Evolutionary conservation across 129 eudicot genomes (phyloP), one percentile per base, ranked within the genome.

Genomic region (Tagetes patula): DNA sequence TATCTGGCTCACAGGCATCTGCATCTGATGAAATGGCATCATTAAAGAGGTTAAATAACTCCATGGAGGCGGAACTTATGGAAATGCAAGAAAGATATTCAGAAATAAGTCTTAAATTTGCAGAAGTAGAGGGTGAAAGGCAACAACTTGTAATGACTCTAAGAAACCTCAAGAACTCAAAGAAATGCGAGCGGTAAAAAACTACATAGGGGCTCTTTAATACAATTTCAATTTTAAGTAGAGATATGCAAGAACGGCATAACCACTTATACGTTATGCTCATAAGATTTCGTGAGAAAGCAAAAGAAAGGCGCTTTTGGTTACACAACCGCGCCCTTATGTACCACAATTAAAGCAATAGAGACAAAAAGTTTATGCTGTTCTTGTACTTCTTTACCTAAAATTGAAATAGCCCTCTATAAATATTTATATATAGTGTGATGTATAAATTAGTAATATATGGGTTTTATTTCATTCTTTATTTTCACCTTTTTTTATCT

Each of bases 81-180:
- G 96, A 94, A 71, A 94, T 94, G 96, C 98, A 94, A 79, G 93
- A 83, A 78, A 87, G 96, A 78, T 94, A 94, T 79, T 90, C 99
- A 47, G 96, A 94, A 61, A 90, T 88, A 77, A 94, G 99, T 82
- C 96, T 94, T 12, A 94, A 88, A 71, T 94, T 94, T 77, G 99
- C 99, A 6, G 99, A 94, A 87, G 99, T 94, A 10, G 99, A 94
- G 64, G 97, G 97, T 38, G 97, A 94, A 86, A 76, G 99, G 55
- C 99, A 94, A 77, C 79, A 83, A 61, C 97, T 94, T 34, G 89
- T 88, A 7, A 94, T 94, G 97, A 84, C 73, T 50, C 47, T 94
- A 45, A 86, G 99, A 32, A 88, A 82, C 74, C 75, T 85, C 47
- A 87, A 87, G 83, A 86, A 90, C 66, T 79, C 96, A 9, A 90